Base-by-base conservation (phyloP, 2,329 filamentous ascomycete species). In the Ambrosiella xylebori region DNA sequence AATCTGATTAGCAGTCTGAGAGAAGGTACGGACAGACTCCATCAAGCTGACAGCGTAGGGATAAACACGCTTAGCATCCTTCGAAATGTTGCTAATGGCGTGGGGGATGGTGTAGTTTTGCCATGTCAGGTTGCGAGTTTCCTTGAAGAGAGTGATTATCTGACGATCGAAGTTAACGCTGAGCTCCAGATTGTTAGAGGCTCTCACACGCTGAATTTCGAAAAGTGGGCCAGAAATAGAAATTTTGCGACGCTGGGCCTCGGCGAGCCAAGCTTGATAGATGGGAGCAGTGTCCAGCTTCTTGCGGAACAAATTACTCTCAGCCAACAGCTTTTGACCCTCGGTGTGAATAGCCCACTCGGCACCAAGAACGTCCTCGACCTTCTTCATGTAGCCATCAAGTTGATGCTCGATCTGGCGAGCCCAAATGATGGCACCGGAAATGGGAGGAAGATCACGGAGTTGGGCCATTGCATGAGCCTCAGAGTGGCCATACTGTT, bases 51-150 rank as follows among this genome's bases (percentile, higher is more conserved):
- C 90, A 27, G 94, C 93, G 66, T 94, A 98, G 0, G 93, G 93
- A 65, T 99, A 99, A 3, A 98, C 93, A 57, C 93, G 82, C 71
- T 96, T 95, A n/a, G 93, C 94, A 68, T 98, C 93, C 70, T 97
- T 98, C 0, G 94, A 95, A 57, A 95, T 88, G 62, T 88, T 97
- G 70, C 85, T 94, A 66, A 98, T 88, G 12, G 87, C 83, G 69
- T 98, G 93, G 7, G 94, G 94, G 27, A 98, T 88, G 59, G 88
- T 85, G 68, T 89, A 98, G 63, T 88, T 93, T 62, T 95, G 83
- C 91, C 93, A 98, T 11, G 88, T 82, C 49, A 99, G 74, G 66
- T 98, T 98, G 45, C 94, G 83, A 35, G 95, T 95, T 73, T 99
- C 93, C 68, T 99, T 99, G 77, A 98, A 99, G 8, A 99, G 75